Base-by-base conservation (phyloP, 257 asterid species). In the Gentiana macrophylla region DNA sequence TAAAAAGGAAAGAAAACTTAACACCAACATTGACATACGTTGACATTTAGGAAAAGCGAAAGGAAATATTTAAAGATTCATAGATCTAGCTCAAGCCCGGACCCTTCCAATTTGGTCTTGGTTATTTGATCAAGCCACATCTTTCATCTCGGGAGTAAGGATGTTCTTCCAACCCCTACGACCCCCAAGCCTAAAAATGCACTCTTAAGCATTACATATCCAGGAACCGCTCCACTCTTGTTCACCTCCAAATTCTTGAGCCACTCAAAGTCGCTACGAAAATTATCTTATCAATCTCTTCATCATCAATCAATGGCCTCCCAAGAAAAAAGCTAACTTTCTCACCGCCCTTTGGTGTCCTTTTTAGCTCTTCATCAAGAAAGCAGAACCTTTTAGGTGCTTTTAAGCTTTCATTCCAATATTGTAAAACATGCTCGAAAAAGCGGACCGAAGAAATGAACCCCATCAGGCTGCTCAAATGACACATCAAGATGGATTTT, bases 181-280 rank as follows among this genome's bases (percentile, higher is more conserved):
- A 67, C 63, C 52, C 80, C 77, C 12, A 64, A 64, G 62, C 83
- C 55, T 10, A 74, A 78, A 52, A 50, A 78, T 0, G 52, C 6
- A 47, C 50, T 62, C 36, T 74, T 78, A 0, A 77, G 78, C 66
- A 75, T 73, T 24, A 68, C 59, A n/a, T 8, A 5, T 60, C 66
- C 8, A 35, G 56, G 41, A 48, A 53, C 62, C 3, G 61, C 38
- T 3, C 72, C 85, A 56, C 49, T 53, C 58, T 59, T 72, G 46
- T 79, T 79, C 62, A 76, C n/a, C n/a, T n/a, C 78, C 70, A 79
- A 58, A 52, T 61, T 63, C 55, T 61, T 76, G 0, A 79, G 62
- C 60, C 80, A 76, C 13, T 79, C 82, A 65, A 79, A 64, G 50
- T 66, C 4, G 77, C 69, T 43, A 73, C 75, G 71, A 61, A 35